Conservation (phyloP, 306 rosid genomes). For the Malus sylvestris region DNA sequence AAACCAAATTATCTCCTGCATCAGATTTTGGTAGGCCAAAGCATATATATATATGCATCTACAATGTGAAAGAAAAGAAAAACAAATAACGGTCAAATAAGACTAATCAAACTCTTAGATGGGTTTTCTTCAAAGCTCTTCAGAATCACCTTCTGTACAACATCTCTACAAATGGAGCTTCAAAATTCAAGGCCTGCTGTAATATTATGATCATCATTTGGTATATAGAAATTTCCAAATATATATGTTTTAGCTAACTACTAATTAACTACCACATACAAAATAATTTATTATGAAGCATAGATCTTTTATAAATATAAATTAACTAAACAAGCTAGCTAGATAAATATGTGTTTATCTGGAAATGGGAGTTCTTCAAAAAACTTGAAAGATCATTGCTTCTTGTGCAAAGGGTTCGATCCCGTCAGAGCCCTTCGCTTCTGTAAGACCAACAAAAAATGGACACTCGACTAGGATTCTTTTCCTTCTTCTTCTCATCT, state of each 20-base stretch:
- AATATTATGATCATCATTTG: neutral
- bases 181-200: conserved; percentile 12
- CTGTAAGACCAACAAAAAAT: neutral
- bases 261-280: neutral
- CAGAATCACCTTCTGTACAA: conserved; percentile 53
- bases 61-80: neutral
- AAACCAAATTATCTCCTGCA: neutral
- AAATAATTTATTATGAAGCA: neutral
- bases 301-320: neutral
- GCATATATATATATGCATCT: neutral
- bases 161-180: conserved; percentile 34
- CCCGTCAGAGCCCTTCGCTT: conserved; percentile 86
- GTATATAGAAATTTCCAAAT: neutral
- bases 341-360: neutral
- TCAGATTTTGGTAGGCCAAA: neutral
- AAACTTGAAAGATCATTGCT: conserved; percentile 43
- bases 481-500: too few species aligned
- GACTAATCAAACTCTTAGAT: conserved; percentile 9
- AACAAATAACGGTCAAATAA: neutral
- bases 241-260: neutral
- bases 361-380: neutral
- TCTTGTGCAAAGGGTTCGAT: conserved; percentile 94
- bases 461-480: too few species aligned
- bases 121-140: conserved; percentile 5
- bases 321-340: neutral